A percentile compares a stretch with the other conserved stretches of the same genome.
phyloP scores from a whole-genome alignment of 805 yeast genomes.

The Ogataea populi-albae region DNA sequence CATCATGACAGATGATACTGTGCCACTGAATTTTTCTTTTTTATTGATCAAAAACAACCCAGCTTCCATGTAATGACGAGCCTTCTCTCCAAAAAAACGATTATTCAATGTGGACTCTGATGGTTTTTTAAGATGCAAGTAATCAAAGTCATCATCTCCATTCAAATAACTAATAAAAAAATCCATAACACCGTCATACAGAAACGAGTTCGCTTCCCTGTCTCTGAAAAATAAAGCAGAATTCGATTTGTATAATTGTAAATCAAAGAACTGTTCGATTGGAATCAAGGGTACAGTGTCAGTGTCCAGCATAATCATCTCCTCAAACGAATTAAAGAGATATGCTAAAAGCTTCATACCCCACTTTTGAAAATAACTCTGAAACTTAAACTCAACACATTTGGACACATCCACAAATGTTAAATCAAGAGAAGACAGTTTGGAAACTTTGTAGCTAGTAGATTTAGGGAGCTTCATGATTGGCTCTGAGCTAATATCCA shows the following conservation, averaged over 20 bases:
- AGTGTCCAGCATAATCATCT: slow-evolving; percentile 52
- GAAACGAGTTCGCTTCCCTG: slow-evolving; percentile 37
- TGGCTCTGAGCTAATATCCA: slow-evolving; percentile 35
- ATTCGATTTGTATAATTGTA: slow-evolving; percentile 34
- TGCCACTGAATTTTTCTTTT: slow-evolving; percentile 46
- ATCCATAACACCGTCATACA: slow-evolving; percentile 39
- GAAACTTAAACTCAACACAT: slow-evolving; percentile 24
- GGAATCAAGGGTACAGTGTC: slow-evolving; percentile 43
- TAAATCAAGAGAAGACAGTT: slow-evolving; percentile 27
- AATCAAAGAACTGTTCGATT: slow-evolving; percentile 35
- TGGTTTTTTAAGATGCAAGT: slow-evolving; percentile 36
- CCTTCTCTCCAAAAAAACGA: slow-evolving; percentile 41
- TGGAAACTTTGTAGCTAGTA: slow-evolving; percentile 13
- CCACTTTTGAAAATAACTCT: slow-evolving; percentile 26
- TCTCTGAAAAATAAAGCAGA: slow-evolving; percentile 51
- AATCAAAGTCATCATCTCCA: slow-evolving; percentile 38
- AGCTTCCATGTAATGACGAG: slow-evolving; percentile 47
- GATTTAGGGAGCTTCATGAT: slow-evolving; percentile 28
- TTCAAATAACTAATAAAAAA: slow-evolving; percentile 49
- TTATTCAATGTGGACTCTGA: slow-evolving; percentile 35
- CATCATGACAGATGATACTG: slow-evolving; percentile 41
- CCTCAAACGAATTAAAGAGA: slow-evolving; percentile 56
- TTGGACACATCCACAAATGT: slow-evolving; percentile 34
- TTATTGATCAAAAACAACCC: slow-evolving; percentile 49
- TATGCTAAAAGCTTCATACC: slow-evolving; percentile 53